Conservation (phyloP, 352 stramenopile species). For the Phytopythium cucurbitacearum region DNA sequence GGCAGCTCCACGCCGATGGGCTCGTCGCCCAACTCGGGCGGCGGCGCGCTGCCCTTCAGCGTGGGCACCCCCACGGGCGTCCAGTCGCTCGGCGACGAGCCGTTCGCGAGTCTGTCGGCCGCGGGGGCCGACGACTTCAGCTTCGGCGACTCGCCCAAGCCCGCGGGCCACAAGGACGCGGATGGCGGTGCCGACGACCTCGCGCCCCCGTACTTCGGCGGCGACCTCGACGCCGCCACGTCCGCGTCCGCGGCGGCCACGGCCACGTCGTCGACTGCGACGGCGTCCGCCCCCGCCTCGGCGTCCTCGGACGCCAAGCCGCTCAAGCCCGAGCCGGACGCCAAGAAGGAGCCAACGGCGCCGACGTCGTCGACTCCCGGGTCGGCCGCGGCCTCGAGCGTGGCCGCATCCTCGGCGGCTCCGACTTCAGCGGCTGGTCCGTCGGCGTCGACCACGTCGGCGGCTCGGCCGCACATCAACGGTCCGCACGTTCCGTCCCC, state of each 20-base stretch:
- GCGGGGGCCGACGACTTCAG: constrained; percentile 63
- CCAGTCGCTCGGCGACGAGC: constrained; percentile 76
- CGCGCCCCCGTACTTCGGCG: constrained; percentile 59
- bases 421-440: background rate
- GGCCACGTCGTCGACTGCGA: constrained; percentile 4
- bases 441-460: constrained; percentile 39
- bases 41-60: constrained; percentile 61
- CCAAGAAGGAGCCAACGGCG: constrained; percentile 20
- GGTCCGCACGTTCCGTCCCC: constrained; percentile 18
- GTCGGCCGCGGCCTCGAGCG: constrained; percentile 7
- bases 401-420: constrained; percentile 8
- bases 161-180: constrained; percentile 19
- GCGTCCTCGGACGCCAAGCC: constrained; percentile 7
- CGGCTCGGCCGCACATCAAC: constrained; percentile 68
- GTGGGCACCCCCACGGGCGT: constrained; percentile 82
- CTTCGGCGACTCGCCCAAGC: constrained; percentile 78
- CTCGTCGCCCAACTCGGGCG: constrained; percentile 56
- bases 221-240: constrained; percentile 32
- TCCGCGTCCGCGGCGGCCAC: constrained; percentile 1
- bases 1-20: constrained; percentile 58
- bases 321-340: constrained; percentile 23
- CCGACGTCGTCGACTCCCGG: constrained; percentile 6
- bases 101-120: constrained; percentile 45
- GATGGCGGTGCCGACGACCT: constrained; percentile 28
- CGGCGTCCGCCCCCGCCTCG: background rate